Evolutionary conservation across 306 rosid species (phyloP).

Genomic region (Prunus mongolica): DNA sequence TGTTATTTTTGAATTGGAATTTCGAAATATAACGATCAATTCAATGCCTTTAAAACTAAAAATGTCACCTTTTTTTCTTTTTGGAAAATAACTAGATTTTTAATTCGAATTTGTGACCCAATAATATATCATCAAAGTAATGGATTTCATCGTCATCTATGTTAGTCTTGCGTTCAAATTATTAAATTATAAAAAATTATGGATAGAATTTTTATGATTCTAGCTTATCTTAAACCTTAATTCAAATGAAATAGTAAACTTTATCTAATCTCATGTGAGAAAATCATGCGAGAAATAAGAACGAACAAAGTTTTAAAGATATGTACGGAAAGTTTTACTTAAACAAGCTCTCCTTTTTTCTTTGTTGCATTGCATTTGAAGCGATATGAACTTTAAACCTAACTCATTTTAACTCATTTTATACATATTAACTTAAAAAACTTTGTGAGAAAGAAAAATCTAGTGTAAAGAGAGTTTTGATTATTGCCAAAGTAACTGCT

Average conservation of each 20-base stretch:
- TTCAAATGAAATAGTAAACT: background rate
- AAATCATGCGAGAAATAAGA: background rate
- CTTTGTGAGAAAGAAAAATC: too few relatives aligned
- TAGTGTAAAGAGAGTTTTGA: too few relatives aligned
- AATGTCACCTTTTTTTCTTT: background rate
- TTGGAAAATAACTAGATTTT: background rate
- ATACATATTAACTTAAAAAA: too few relatives aligned
- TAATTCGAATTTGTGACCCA: background rate
- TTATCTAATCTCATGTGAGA: background rate
- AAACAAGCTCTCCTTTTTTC: too few relatives aligned
- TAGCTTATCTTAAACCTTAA: background rate
- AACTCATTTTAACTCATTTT: too few relatives aligned
- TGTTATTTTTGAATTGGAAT: background rate
- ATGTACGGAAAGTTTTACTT: too few relatives aligned
- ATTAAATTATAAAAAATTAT: background rate
- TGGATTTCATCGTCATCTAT: background rate
- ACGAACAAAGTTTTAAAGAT: too few relatives aligned
- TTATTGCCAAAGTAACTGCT: too few relatives aligned
- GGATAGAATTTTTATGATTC: background rate
- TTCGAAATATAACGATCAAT: background rate
- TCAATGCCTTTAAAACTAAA: background rate
- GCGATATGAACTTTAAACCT: too few relatives aligned
- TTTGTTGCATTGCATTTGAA: too few relatives aligned
- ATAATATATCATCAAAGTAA: background rate
- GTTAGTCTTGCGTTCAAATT: background rate